phyloP scores from a whole-genome alignment of 2,329 filamentous ascomycete species.

The Diplocarpon rosae region DNA sequence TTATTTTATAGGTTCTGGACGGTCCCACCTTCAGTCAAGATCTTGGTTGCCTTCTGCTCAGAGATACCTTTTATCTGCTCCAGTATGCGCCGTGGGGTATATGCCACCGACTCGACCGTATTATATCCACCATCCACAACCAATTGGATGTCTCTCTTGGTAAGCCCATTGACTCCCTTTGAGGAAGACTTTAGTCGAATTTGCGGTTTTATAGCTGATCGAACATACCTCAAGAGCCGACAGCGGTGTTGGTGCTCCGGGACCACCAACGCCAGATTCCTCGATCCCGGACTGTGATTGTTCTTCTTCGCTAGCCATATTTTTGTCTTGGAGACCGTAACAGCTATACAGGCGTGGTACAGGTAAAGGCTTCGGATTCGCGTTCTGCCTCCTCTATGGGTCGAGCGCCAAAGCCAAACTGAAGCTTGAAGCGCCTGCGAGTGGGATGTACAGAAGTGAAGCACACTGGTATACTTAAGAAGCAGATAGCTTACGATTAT shows the following conservation, averaged over 20 bases:
- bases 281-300: slow-evolving; percentile 64
- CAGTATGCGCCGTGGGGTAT: slow-evolving; percentile 70
- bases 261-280: slow-evolving; percentile 63
- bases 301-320: slow-evolving; percentile 31
- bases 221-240: slow-evolving; percentile 65
- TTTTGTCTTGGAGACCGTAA: neutral
- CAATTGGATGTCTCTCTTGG: slow-evolving; percentile 90
- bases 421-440: no score
- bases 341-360: no score
- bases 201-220: neutral
- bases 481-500: no score
- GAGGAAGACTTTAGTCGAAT: neutral
- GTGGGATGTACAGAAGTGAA: no score
- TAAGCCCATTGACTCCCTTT: slow-evolving; percentile 77
- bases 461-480: no score
- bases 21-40: slow-evolving; percentile 67
- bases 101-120: slow-evolving; percentile 91
- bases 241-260: slow-evolving; percentile 88
- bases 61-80: slow-evolving; percentile 98
- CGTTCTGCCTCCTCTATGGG: no score
- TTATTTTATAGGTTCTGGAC: neutral
- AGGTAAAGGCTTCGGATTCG: no score
- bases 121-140: slow-evolving; percentile 87
- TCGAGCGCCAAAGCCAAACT: no score
- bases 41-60: slow-evolving; percentile 88